Evolutionary conservation across 257 asterid species (phyloP).

Genomic region (Solanum corneliomulleri): DNA sequence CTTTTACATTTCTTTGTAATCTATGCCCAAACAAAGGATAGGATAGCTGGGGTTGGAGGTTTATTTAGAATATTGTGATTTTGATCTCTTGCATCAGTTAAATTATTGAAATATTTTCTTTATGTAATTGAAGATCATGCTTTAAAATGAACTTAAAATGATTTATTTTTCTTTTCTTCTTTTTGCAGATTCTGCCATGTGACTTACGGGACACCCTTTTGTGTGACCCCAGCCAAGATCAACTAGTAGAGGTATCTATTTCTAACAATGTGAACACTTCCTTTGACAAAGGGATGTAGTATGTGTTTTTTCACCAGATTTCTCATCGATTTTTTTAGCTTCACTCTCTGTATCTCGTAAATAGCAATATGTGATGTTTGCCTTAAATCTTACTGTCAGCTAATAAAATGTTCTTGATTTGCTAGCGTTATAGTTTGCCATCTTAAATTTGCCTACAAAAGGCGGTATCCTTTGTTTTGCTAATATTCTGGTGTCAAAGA

Average conservation of each 20-base stretch:
- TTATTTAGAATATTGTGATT: neutral
- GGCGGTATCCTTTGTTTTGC: neutral
- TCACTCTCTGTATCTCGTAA: neutral
- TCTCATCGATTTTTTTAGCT: neutral
- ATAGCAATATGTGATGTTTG: neutral
- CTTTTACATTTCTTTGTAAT: neutral
- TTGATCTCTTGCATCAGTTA: neutral
- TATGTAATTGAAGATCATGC: neutral
- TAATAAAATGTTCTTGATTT: neutral
- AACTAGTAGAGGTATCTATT: conserved; percentile 45
- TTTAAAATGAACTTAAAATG: neutral
- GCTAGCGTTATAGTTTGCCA: neutral
- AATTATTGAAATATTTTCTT: neutral
- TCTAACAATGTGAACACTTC: neutral
- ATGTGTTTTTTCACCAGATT: neutral
- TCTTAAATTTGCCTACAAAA: neutral
- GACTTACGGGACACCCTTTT: conserved; percentile 44
- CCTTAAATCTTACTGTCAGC: neutral
- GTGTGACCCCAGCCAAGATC: conserved; percentile 26
- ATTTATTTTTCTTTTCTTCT: neutral
- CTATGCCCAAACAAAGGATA: neutral
- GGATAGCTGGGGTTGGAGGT: neutral
- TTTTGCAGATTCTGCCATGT: conserved; percentile 51
- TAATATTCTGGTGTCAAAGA: neutral
- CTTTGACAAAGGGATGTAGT: neutral